Evolutionary conservation across 2,329 filamentous ascomycete genomes (phyloP), one percentile per base, ranked within the genome.

Genomic region (Penicillium occitanis): DNA sequence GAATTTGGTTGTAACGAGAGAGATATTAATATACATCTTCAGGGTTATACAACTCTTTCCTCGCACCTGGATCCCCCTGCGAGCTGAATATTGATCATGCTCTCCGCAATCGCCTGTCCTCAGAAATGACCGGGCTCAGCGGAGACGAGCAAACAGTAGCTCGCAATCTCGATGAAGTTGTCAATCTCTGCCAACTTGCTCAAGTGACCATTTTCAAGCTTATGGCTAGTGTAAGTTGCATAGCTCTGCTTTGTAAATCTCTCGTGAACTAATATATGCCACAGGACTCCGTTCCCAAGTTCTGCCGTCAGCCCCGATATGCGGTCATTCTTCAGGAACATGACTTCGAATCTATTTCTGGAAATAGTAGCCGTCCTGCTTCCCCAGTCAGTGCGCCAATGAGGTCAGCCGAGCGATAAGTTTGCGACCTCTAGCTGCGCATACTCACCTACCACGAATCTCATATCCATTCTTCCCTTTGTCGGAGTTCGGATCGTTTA

Each of bases 81-180:
- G 94, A 99, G 81, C 86, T 98, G 66, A 98, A 98, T 81, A 98
- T 98, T 73, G 94, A 99, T 75, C 94, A 98, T 76, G 90, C 92
- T 73, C 85, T 99, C 53, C 92, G 94, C 68, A 97, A 96, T 78
- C 95, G 94, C 75, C 84, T 99, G 68, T 94, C 95, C 2, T 94
- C 91, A 22, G 88, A 94, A 65, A 99, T 99, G 95, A 99, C 94
- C 66, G 93, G 96, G 78, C 93, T 94, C 1, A 93, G 97, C 37
- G 92, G 93, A 42, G 93, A 97, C 75, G 93, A 97, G 71, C 88
- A 90, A 53, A 90, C 92, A 46, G 97, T 98, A 92, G 89, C 96
- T 71, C 88, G 92, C 71, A 96, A 92, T 69, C 82, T 98, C 28
- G 90, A 91, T 70, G 93, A 98, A 77, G 94, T 99, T 57, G 94